Evolutionary conservation across 257 asterid species (phyloP).

Genomic region (Solanum piurae): DNA sequence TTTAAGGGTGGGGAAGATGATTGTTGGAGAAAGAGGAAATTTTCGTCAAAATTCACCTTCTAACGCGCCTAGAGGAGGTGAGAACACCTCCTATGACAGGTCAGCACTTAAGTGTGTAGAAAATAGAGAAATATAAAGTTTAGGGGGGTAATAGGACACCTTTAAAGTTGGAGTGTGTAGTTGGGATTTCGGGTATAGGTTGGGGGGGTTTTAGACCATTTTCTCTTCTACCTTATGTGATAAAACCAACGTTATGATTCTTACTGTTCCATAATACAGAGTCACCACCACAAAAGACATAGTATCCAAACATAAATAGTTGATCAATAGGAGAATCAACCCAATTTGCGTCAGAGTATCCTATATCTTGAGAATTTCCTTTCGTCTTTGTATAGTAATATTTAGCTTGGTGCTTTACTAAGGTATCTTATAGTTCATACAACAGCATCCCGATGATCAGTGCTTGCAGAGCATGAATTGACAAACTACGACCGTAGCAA

Average conservation of each 20-base stretch:
- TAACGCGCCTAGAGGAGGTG: too few species aligned
- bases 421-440: background rate
- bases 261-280: background rate
- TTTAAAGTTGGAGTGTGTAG: too few species aligned
- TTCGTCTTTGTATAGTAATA: background rate
- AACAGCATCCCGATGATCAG: background rate
- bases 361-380: background rate
- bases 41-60: too few species aligned
- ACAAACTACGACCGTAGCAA: background rate
- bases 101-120: too few species aligned
- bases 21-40: too few species aligned
- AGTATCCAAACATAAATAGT: background rate
- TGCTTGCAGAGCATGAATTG: background rate
- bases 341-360: background rate
- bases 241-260: background rate
- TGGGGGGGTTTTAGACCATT: too few species aligned
- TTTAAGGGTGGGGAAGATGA: too few species aligned
- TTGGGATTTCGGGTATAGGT: too few species aligned
- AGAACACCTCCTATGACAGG: too few species aligned
- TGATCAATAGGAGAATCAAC: background rate
- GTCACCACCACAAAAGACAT: background rate
- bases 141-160: too few species aligned
- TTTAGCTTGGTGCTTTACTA: background rate
- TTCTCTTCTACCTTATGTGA: too few species aligned
- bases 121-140: too few species aligned